Evolutionary conservation across 805 yeast species (phyloP).

Genomic region (Candida maltosa): DNA sequence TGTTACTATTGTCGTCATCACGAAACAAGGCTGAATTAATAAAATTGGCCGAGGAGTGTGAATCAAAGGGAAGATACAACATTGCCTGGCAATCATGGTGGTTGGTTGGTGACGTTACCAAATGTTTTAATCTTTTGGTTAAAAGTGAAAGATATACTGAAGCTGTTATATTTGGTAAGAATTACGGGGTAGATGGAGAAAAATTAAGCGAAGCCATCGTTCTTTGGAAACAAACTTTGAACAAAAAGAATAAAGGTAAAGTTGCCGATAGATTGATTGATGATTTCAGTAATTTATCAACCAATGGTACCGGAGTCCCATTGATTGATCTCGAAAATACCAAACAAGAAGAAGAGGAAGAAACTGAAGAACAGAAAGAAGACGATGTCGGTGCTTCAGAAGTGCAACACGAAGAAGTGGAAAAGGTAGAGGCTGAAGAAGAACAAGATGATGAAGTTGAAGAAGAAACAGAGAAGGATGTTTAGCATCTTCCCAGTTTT

Average conservation of each 20-base stretch:
- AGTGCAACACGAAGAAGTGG: conserved; percentile 37
- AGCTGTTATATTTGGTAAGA: conserved; percentile 75
- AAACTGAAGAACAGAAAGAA: conserved; percentile 37
- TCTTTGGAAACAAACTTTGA: conserved; percentile 66
- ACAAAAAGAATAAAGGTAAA: conserved; percentile 46
- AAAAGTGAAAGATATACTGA: conserved; percentile 73
- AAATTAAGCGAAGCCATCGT: conserved; percentile 47
- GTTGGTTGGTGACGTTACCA: conserved; percentile 69
- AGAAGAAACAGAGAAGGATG: conserved; percentile 3
- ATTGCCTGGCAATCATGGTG: conserved; percentile 90
- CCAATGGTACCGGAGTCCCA: conserved; percentile 10
- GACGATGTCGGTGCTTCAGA: conserved; percentile 16
- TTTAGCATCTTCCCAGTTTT: background rate
- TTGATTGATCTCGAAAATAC: conserved; percentile 18
- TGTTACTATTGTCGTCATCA: conserved; percentile 78
- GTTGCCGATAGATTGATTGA: conserved; percentile 61
- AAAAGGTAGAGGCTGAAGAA: conserved; percentile 10
- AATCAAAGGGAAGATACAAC: conserved; percentile 75
- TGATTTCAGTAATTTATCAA: conserved; percentile 25
- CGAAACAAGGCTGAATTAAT: conserved; percentile 62
- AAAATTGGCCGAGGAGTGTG: conserved; percentile 65
- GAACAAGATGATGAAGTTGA: conserved; percentile 17
- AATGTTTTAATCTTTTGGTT: conserved; percentile 63
- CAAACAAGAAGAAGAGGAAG: conserved; percentile 28
- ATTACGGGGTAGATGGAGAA: conserved; percentile 51